Percentiles rank a stretch among this genome's conserved stretches.
These are phyloP conservation scores for Rhizopogon roseolus DNA, from an alignment of 768 basidiomycete species.

Conservation along the genomic window DNA sequence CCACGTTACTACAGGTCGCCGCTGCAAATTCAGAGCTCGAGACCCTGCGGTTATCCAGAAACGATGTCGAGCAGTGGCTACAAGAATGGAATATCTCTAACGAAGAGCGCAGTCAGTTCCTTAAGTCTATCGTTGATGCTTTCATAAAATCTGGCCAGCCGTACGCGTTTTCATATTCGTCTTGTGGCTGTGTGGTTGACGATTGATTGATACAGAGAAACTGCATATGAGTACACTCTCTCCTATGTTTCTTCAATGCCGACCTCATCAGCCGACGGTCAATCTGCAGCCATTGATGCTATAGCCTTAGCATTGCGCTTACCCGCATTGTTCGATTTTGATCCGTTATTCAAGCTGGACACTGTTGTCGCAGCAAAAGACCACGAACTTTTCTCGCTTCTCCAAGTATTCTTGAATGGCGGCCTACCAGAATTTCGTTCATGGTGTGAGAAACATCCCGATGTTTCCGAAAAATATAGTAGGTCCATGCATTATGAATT, in stretches of 20 bases:
- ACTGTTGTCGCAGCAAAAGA: constrained; percentile 60
- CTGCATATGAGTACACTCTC: constrained; percentile 61
- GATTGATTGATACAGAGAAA: constrained; percentile 34
- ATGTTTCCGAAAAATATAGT: constrained; percentile 55
- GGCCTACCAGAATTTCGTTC: constrained; percentile 56
- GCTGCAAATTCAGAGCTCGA: constrained; percentile 57
- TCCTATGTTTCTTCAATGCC: constrained; percentile 59
- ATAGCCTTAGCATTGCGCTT: constrained; percentile 64
- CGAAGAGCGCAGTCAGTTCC: constrained; percentile 60
- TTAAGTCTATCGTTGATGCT: constrained; percentile 58
- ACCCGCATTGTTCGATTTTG: constrained; percentile 74
- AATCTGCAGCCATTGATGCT: constrained; percentile 51
- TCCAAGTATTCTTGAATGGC: constrained; percentile 67
- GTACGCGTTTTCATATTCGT: constrained; percentile 39
- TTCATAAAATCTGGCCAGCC: constrained; percentile 51
- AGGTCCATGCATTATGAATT: constrained; percentile 12
- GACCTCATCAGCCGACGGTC: constrained; percentile 44
- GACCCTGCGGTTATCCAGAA: constrained; percentile 51
- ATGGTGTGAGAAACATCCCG: constrained; percentile 53
- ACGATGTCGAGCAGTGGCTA: constrained; percentile 72
- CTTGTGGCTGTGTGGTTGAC: neutral
- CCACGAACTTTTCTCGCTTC: constrained; percentile 68
- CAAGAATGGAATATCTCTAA: constrained; percentile 66
- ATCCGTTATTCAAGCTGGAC: constrained; percentile 73
- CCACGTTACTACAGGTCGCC: constrained; percentile 56